Evolutionary conservation across 2,329 filamentous ascomycete species (phyloP).

Genomic region (Fusarium euwallaceae): DNA sequence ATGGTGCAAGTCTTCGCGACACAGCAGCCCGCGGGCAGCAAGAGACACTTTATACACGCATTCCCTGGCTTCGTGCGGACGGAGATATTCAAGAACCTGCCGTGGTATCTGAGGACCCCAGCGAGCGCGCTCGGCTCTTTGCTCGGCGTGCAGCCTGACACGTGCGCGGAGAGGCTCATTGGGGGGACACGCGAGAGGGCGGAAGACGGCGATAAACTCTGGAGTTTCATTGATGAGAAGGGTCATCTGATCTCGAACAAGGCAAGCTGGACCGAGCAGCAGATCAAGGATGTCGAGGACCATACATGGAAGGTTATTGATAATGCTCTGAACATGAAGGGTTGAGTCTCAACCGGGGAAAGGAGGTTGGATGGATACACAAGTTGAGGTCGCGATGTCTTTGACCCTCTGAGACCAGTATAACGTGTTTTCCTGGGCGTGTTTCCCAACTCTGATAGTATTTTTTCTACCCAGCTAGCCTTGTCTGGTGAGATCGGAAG

Average conservation of each 20-base stretch:
- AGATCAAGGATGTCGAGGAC: neutral
- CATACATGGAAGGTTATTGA: neutral
- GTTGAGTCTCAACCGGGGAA: neutral
- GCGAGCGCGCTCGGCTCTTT: neutral
- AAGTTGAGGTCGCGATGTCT: neutral
- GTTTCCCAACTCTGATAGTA: neutral
- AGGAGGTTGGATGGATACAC: neutral
- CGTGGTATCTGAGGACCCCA: neutral
- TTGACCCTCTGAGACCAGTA: neutral
- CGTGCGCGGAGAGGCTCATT: neutral
- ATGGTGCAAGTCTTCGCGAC: neutral
- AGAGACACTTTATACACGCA: neutral
- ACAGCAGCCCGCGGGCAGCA: neutral
- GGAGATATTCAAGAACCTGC: neutral
- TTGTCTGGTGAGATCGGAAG: neutral
- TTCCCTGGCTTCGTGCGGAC: neutral
- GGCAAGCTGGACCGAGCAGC: neutral
- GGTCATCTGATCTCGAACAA: neutral
- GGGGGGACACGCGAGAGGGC: neutral
- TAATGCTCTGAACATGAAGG: neutral
- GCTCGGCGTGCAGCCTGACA: neutral
- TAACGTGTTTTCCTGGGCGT: accelerated
- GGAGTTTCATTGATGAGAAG: neutral
- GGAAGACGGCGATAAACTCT: neutral
- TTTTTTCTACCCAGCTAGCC: neutral